A percentile compares a stretch with the other conserved stretches of the same genome.
These are phyloP conservation scores for Wakefieldia striispora DNA, from an alignment of 768 basidiomycete genomes.

Conservation along the genomic window DNA sequence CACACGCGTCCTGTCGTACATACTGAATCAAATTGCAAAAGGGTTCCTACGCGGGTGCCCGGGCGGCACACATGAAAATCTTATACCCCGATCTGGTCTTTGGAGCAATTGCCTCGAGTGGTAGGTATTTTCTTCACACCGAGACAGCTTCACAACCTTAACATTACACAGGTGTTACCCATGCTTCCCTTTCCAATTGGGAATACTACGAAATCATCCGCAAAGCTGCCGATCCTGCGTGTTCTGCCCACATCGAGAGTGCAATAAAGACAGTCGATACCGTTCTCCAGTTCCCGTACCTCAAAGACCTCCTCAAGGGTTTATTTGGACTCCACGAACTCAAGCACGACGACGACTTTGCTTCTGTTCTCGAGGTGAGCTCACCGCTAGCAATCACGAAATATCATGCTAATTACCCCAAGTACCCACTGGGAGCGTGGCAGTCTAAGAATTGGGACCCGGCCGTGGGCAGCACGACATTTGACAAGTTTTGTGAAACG, in stretches of 20 bases:
- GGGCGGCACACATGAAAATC: constrained; percentile 87
- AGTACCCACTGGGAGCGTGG: constrained; percentile 70
- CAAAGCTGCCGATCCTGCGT: constrained; percentile 60
- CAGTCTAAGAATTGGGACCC: constrained; percentile 90
- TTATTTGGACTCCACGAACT: constrained; percentile 74
- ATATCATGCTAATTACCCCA: background rate
- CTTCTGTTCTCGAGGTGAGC: constrained; percentile 59
- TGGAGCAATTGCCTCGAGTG: constrained; percentile 87
- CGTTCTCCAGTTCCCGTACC: constrained; percentile 47
- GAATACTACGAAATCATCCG: constrained; percentile 87
- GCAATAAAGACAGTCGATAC: constrained; percentile 60
- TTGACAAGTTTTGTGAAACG: constrained; percentile 66
- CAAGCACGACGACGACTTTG: constrained; percentile 77
- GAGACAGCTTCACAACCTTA: background rate
- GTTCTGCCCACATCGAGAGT: constrained; percentile 55
- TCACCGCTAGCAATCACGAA: constrained; percentile 17
- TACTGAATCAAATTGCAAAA: constrained; percentile 23
- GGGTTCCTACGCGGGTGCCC: constrained; percentile 92
- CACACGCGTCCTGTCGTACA: background rate
- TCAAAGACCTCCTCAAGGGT: constrained; percentile 57
- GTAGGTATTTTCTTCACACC: constrained; percentile 35
- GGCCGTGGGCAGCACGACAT: constrained; percentile 53
- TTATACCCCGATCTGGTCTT: constrained; percentile 87
- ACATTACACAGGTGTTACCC: constrained; percentile 64
- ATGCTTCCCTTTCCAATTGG: constrained; percentile 79